Evolutionary conservation across 1,284 basidiomycete genomes (phyloP).

Genomic region (Ustilago cynodontis): DNA sequence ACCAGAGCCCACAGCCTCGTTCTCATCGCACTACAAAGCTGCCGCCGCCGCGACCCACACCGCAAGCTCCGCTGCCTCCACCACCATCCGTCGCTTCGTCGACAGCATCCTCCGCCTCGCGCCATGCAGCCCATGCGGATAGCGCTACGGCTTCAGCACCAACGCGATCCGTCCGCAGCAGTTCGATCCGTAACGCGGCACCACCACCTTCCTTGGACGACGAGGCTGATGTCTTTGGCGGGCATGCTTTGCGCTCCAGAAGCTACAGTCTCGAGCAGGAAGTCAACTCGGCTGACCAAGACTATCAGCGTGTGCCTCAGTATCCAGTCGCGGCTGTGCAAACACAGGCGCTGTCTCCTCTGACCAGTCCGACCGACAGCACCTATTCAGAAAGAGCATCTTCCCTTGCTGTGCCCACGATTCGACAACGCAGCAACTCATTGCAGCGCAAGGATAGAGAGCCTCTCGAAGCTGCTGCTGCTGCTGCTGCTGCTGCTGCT

Average conservation of each 20-base stretch:
- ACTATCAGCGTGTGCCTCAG: not conserved
- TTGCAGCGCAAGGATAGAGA: slow-evolving; percentile 29
- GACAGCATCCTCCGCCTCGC: slow-evolving; percentile 11
- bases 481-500: too few relatives aligned
- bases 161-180: slow-evolving; percentile 6
- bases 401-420: slow-evolving; percentile 23
- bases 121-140: not conserved
- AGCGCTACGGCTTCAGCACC: not conserved
- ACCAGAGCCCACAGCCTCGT: slow-evolving; percentile 12
- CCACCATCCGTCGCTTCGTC: slow-evolving; percentile 38
- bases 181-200: slow-evolving; percentile 13
- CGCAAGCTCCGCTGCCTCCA: slow-evolving; percentile 48
- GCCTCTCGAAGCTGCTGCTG: slow-evolving; percentile 7
- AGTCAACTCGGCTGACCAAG: slow-evolving; percentile 22
- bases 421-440: slow-evolving; percentile 40
- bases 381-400: slow-evolving; percentile 10
- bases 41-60: slow-evolving; percentile 48
- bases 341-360: not conserved
- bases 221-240: slow-evolving; percentile 19
- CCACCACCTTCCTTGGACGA: slow-evolving; percentile 7
- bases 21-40: slow-evolving; percentile 26
- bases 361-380: not conserved
- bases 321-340: not conserved
- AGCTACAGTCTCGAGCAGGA: slow-evolving; percentile 41
- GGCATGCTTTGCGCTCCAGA: slow-evolving; percentile 12